Evolutionary conservation across 306 rosid genomes (phyloP).

Genomic region (Cucumis cinereus): DNA sequence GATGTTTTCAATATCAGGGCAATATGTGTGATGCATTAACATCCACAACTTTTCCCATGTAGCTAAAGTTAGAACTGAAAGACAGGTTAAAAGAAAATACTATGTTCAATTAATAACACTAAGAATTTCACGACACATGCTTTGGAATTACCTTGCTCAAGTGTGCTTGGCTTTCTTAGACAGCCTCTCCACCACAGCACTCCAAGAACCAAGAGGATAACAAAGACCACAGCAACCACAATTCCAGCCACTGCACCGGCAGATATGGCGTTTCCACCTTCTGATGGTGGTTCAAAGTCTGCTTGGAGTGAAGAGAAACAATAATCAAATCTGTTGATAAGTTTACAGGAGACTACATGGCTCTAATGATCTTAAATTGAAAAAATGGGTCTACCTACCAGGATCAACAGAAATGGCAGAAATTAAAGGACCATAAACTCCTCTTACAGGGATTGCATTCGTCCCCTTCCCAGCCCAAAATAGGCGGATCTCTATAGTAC

Average conservation of each 20-base stretch:
- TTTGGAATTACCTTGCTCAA: constrained; percentile 23
- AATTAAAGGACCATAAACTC: constrained; percentile 35
- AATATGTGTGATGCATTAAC: background rate
- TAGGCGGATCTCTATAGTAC: constrained; percentile 27
- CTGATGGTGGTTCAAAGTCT: constrained; percentile 15
- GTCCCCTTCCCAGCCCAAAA: constrained; percentile 42
- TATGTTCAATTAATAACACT: background rate
- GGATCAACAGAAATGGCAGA: constrained; percentile 28
- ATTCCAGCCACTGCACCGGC: constrained; percentile 16
- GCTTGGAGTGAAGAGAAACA: background rate
- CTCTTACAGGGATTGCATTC: constrained; percentile 14
- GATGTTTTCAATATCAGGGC: background rate
- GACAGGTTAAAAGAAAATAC: background rate
- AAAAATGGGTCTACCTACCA: constrained; percentile 13
- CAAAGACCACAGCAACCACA: constrained; percentile 11
- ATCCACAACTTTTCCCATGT: background rate
- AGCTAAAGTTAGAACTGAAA: background rate
- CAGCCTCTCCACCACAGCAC: constrained; percentile 24
- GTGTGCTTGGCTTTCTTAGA: constrained; percentile 1
- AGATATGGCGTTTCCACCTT: constrained; percentile 8
- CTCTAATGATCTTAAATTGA: background rate
- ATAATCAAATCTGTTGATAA: background rate
- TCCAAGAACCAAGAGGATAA: constrained; percentile 12
- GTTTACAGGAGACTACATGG: background rate
- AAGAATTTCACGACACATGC: background rate